Percentiles rank a stretch among this genome's conserved stretches.
These are phyloP conservation scores for Pseudovirgaria hyperparasitica DNA, from an alignment of 2,329 filamentous ascomycete species.

Conservation along the genomic window DNA sequence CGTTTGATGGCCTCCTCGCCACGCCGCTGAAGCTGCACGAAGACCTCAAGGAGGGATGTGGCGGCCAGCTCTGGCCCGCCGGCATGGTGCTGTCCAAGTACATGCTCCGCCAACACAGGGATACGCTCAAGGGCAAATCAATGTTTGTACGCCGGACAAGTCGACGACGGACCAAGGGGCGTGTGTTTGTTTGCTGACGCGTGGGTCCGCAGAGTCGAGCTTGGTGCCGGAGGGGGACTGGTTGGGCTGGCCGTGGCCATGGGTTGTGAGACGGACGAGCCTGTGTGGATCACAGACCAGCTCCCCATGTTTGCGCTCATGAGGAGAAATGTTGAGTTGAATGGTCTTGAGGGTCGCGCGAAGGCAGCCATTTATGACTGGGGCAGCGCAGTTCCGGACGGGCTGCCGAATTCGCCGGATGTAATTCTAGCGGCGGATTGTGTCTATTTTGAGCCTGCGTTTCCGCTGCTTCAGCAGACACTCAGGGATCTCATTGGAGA, in stretches of 20 bases:
- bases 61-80: constrained; percentile 88
- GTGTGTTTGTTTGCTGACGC: constrained; percentile 8
- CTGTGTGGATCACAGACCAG: constrained; percentile 80
- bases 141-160: constrained; percentile 47
- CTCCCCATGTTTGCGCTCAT: constrained; percentile 74
- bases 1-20: constrained; percentile 62
- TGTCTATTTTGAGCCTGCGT: constrained; percentile 93
- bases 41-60: constrained; percentile 77
- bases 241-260: constrained; percentile 55
- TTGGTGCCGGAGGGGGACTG: constrained; percentile 83
- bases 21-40: constrained; percentile 66
- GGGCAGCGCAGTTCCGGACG: constrained; percentile 35
- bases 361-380: constrained; percentile 67
- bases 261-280: constrained; percentile 39
- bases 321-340: constrained; percentile 75
- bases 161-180: too few relatives aligned
- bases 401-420: constrained; percentile 48
- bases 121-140: constrained; percentile 50
- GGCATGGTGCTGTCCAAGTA: constrained; percentile 82
- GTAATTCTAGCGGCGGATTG: constrained; percentile 91
- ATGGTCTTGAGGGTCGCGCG: constrained; percentile 52
- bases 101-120: constrained; percentile 59
- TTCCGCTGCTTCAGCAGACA: constrained; percentile 73
- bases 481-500: constrained; percentile 58
- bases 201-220: constrained; percentile 53